Percentiles rank a stretch among this genome's conserved stretches.
phyloP scores from a whole-genome alignment of 768 basidiomycete species.

The Termitomyces sp. region DNA sequence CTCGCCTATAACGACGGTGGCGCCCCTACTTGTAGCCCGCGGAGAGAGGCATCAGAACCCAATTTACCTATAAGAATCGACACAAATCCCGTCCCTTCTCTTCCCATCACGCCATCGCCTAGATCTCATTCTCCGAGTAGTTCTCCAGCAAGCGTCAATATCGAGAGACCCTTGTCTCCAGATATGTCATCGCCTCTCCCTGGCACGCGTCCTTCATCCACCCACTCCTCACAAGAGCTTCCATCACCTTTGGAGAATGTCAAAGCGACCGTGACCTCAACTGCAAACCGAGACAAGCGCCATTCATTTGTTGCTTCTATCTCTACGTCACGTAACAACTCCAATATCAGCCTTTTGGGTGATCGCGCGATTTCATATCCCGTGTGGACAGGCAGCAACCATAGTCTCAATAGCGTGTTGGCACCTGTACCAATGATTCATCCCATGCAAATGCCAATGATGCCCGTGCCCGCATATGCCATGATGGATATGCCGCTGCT shows the following conservation, averaged over 20 bases:
- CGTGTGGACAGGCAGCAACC: conserved; percentile 33
- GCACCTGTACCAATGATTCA: conserved; percentile 24
- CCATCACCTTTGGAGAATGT: conserved; percentile 52
- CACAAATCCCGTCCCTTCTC: conserved; percentile 19
- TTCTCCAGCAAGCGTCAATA: conserved; percentile 40
- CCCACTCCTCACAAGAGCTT: conserved; percentile 42
- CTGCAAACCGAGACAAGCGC: conserved; percentile 29
- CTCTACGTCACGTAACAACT: conserved; percentile 25
- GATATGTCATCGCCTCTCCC: conserved; percentile 18
- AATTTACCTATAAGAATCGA: conserved; percentile 24
- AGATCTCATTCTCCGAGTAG: conserved; percentile 36
- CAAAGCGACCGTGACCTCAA: conserved; percentile 29
- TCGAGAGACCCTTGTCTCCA: conserved; percentile 25
- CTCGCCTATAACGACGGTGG: conserved; percentile 24
- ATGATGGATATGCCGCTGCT: conserved; percentile 63
- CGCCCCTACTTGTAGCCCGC: conserved; percentile 23
- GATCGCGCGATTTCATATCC: conserved; percentile 29
- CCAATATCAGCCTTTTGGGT: conserved; percentile 11
- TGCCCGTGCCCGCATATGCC: conserved; percentile 36
- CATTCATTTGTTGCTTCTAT: conserved; percentile 32
- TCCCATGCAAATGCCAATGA: conserved; percentile 21
- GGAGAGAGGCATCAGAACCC: conserved; percentile 42
- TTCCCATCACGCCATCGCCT: conserved; percentile 26
- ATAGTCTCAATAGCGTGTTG: conserved; percentile 28
- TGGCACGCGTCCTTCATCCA: conserved; percentile 46